Conservation (phyloP, 1,139 yeast genomes). For the Kodamaea alishanica region DNA sequence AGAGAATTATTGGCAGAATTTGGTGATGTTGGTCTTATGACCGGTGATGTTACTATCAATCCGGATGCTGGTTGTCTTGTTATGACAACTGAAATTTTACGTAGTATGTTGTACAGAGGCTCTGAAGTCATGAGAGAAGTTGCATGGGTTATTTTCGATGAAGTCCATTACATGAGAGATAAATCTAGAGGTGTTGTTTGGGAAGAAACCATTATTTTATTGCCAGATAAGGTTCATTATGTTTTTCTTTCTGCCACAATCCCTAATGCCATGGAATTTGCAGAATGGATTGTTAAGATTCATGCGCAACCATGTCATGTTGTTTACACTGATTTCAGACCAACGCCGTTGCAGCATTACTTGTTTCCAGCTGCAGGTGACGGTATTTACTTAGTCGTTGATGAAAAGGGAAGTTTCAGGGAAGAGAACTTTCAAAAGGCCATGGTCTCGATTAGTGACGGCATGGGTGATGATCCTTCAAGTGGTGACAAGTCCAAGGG, state of each 20-base stretch:
- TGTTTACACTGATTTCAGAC: conserved; percentile 97
- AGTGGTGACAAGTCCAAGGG: conserved; percentile 55
- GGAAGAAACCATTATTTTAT: conserved; percentile 95
- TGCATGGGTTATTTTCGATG: conserved; percentile 94
- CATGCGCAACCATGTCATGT: conserved; percentile 98
- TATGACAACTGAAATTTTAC: conserved; percentile 94
- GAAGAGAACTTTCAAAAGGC: conserved; percentile 98
- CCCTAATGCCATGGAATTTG: conserved; percentile 97
- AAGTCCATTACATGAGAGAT: conserved; percentile 94
- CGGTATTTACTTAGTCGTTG: conserved; percentile 95
- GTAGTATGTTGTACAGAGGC: conserved; percentile 91
- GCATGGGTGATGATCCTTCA: conserved; percentile 78
- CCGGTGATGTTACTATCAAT: conserved; percentile 96
- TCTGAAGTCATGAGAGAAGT: conserved; percentile 95
- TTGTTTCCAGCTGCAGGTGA: conserved; percentile 96
- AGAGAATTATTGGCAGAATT: conserved; percentile 89
- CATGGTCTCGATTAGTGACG: conserved; percentile 87
- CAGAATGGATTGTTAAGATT: conserved; percentile 95
- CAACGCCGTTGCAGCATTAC: conserved; percentile 96
- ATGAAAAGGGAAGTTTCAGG: conserved; percentile 91
- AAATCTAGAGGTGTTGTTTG: conserved; percentile 97
- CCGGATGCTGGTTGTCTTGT: conserved; percentile 96
- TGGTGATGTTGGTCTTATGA: conserved; percentile 95
- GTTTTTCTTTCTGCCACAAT: conserved; percentile 93
- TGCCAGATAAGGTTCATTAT: conserved; percentile 91